A percentile compares a stretch with the other conserved stretches of the same genome.
Evolutionary conservation across 2,329 filamentous ascomycete species (phyloP).

Genomic region (Colletotrichum paranaense): DNA sequence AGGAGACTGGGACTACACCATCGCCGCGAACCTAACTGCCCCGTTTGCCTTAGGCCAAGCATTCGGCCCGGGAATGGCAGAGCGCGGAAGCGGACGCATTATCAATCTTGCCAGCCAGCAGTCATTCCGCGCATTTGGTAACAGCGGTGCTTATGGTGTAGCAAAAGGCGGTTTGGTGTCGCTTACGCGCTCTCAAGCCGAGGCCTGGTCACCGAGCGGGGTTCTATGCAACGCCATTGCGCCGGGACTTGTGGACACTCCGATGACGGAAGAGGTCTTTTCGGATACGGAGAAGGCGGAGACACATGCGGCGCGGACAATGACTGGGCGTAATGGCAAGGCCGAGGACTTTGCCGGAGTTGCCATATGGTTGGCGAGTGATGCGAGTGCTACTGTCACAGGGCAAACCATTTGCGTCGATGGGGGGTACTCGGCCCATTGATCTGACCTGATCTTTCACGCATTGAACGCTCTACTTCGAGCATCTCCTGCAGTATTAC

Average conservation of each 20-base stretch:
- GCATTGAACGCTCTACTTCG: neutral
- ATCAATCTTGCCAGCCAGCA: conserved; percentile 49
- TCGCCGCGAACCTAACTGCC: conserved; percentile 47
- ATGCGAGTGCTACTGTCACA: conserved; percentile 45
- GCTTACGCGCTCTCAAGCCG: conserved; percentile 47
- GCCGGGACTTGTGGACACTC: conserved; percentile 45
- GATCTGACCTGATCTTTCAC: neutral
- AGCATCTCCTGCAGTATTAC: neutral
- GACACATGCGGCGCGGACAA: conserved; percentile 42
- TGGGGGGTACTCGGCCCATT: conserved; percentile 46
- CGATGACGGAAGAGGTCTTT: conserved; percentile 40
- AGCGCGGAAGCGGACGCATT: conserved; percentile 45
- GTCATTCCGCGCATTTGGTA: conserved; percentile 44
- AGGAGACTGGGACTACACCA: conserved; percentile 44
- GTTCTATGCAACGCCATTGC: conserved; percentile 48
- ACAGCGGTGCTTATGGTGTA: conserved; percentile 47
- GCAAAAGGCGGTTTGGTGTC: conserved; percentile 46
- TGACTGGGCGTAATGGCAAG: conserved; percentile 45
- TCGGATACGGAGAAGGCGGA: conserved; percentile 37
- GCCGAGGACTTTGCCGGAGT: conserved; percentile 46
- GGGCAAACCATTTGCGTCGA: conserved; percentile 49
- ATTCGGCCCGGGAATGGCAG: conserved; percentile 46
- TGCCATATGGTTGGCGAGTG: conserved; percentile 44
- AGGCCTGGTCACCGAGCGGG: conserved; percentile 47
- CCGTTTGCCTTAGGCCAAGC: conserved; percentile 46